phyloP scores from a whole-genome alignment of 257 asterid genomes.

The Ehretia macrophylla region DNA sequence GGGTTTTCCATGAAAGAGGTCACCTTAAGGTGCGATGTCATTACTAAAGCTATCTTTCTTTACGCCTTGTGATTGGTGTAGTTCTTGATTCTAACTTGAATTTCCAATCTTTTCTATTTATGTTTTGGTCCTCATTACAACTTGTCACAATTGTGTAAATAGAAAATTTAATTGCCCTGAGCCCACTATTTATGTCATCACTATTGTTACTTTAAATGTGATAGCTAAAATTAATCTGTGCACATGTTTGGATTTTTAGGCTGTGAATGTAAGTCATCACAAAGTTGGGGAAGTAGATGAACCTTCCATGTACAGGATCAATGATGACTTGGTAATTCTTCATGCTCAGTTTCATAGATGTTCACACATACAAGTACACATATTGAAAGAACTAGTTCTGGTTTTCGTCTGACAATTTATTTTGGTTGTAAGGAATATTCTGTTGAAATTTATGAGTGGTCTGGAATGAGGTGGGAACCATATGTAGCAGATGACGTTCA shows the following conservation, averaged over 20 bases:
- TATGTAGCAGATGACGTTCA: slow-evolving; percentile 75
- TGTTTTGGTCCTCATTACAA: too few relatives aligned
- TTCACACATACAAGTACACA: background rate
- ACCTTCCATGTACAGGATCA: slow-evolving; percentile 75
- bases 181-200: too few relatives aligned
- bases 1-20: slow-evolving; percentile 92
- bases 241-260: slow-evolving; percentile 36
- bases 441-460: slow-evolving; percentile 74
- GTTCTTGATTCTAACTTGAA: background rate
- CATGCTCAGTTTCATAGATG: slow-evolving; percentile 1
- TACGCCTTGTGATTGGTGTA: background rate
- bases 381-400: background rate
- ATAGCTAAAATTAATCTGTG: background rate
- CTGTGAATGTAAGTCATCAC: slow-evolving; percentile 65
- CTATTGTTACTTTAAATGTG: background rate
- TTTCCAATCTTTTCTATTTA: background rate
- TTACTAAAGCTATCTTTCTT: background rate
- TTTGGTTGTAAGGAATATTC: slow-evolving; percentile 50
- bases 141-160: too few relatives aligned
- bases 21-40: slow-evolving; percentile 65
- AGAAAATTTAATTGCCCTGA: too few relatives aligned
- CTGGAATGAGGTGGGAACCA: slow-evolving; percentile 77
- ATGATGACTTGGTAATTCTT: slow-evolving; percentile 68
- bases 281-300: slow-evolving; percentile 70
- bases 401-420: slow-evolving; percentile 7